These are phyloP conservation scores for Emericellopsis terricola DNA, from an alignment of 495 filamentous ascomycete species.

Conservation along the genomic window DNA sequence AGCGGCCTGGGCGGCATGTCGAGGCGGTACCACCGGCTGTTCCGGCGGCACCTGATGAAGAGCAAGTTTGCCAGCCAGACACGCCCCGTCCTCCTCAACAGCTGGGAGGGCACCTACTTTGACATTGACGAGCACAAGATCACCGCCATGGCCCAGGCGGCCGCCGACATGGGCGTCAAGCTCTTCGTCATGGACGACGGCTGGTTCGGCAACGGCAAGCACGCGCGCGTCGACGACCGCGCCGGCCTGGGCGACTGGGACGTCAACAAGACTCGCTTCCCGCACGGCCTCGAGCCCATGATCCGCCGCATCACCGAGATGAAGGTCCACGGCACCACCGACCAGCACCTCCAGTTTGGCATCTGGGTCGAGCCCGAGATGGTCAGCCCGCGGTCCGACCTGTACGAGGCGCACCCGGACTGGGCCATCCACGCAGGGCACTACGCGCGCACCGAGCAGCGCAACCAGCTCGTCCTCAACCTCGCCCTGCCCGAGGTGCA, in stretches of 20 bases:
- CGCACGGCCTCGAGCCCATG: constrained; percentile 25
- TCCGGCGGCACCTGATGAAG: constrained; percentile 34
- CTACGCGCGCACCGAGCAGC: constrained; percentile 29
- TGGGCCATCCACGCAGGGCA: constrained; percentile 33
- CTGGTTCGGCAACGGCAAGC: constrained; percentile 34
- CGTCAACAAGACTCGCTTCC: constrained; percentile 32
- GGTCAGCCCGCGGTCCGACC: constrained; percentile 34
- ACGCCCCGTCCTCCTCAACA: constrained; percentile 34
- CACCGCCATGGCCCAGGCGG: constrained; percentile 25
- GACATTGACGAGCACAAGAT: constrained; percentile 28
- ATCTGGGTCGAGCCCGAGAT: constrained; percentile 43
- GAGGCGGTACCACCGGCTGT: constrained; percentile 31
- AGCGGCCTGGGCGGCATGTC: constrained; percentile 37
- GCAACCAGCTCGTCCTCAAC: constrained; percentile 35
- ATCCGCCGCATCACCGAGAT: constrained; percentile 25
- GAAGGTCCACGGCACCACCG: constrained; percentile 20
- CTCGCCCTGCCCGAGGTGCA: constrained; percentile 33
- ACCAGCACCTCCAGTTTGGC: constrained; percentile 26
- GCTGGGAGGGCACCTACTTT: constrained; percentile 37
- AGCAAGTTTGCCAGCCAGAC: constrained; percentile 28
- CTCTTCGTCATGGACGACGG: constrained; percentile 40
- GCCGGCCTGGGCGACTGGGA: constrained; percentile 37
- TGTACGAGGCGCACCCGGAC: constrained; percentile 34
- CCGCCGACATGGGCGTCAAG: constrained; percentile 29
- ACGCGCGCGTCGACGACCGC: constrained; percentile 28